Conservation (phyloP, 768 basidiomycete genomes). For the Tephrocybe sp. region DNA sequence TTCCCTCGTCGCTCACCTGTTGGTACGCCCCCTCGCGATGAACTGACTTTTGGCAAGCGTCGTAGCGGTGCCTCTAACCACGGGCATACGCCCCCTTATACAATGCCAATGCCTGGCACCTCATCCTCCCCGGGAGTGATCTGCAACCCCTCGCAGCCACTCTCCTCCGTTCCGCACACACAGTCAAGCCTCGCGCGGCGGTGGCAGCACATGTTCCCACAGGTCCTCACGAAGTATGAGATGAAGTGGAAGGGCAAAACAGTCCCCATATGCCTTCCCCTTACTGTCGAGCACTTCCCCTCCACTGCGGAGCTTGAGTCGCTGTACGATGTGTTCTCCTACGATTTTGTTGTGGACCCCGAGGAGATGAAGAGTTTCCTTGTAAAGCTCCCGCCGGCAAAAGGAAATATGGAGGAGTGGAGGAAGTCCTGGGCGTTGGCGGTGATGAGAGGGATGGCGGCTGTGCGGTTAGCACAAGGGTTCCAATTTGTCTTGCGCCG, state of each 20-base stretch:
- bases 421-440: slow-evolving; percentile 73
- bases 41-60: slow-evolving; percentile 57
- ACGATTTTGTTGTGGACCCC: slow-evolving; percentile 85
- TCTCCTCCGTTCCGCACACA: slow-evolving; percentile 53
- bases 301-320: slow-evolving; percentile 70
- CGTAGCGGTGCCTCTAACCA: slow-evolving; percentile 42
- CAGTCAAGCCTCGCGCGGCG: slow-evolving; percentile 79
- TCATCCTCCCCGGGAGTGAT: slow-evolving; percentile 50
- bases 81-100: slow-evolving; percentile 35
- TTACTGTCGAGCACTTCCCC: slow-evolving; percentile 90
- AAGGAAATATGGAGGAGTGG: slow-evolving; percentile 52
- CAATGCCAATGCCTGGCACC: slow-evolving; percentile 21
- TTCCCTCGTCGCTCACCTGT: slow-evolving; percentile 61
- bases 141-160: slow-evolving; percentile 70
- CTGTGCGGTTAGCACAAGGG: slow-evolving; percentile 87
- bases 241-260: slow-evolving; percentile 91
- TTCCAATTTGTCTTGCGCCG: slow-evolving; percentile 87
- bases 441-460: slow-evolving; percentile 93
- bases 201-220: slow-evolving; percentile 88
- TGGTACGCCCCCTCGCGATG: slow-evolving; percentile 71
- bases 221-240: slow-evolving; percentile 73
- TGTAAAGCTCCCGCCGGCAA: slow-evolving; percentile 60
- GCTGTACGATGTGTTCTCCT: slow-evolving; percentile 80
- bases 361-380: slow-evolving; percentile 86
- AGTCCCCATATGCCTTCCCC: slow-evolving; percentile 84